Evolutionary conservation across 345 rosid species (phyloP).

Genomic region (Cardamine occulta): DNA sequence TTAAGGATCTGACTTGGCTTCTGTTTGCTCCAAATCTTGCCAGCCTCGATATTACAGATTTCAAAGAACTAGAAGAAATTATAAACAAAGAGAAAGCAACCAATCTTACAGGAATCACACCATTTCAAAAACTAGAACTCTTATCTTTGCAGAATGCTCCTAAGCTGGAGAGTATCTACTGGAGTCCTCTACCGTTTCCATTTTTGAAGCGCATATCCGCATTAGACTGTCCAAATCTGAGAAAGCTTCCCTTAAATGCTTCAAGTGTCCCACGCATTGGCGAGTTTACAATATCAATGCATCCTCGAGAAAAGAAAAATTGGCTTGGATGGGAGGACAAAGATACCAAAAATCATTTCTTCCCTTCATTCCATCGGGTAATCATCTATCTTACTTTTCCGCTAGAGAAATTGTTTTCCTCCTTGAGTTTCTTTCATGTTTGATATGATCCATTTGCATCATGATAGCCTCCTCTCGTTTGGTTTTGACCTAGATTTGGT

Average conservation of each 20-base stretch:
- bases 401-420: too few relatives aligned
- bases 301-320: background rate
- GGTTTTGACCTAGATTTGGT: too few relatives aligned
- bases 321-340: background rate
- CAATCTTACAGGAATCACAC: background rate
- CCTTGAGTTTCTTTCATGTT: background rate
- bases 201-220: background rate
- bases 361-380: background rate
- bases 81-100: background rate
- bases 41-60: accelerated
- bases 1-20: constrained; percentile 8
- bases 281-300: background rate
- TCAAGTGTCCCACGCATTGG: background rate
- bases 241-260: constrained; percentile 26
- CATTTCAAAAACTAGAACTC: background rate
- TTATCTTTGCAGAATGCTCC: accelerated
- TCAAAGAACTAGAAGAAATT: background rate
- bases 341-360: constrained; percentile 13
- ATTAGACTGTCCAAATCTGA: background rate
- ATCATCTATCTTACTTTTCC: background rate
- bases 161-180: constrained; percentile 22
- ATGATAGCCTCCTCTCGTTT: too few relatives aligned
- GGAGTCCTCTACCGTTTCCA: constrained; percentile 12
- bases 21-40: constrained; percentile 9
- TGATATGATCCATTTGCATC: background rate